Base-by-base conservation (phyloP, 2,329 filamentous ascomycete genomes). In the Harringtonia aguacate region DNA sequence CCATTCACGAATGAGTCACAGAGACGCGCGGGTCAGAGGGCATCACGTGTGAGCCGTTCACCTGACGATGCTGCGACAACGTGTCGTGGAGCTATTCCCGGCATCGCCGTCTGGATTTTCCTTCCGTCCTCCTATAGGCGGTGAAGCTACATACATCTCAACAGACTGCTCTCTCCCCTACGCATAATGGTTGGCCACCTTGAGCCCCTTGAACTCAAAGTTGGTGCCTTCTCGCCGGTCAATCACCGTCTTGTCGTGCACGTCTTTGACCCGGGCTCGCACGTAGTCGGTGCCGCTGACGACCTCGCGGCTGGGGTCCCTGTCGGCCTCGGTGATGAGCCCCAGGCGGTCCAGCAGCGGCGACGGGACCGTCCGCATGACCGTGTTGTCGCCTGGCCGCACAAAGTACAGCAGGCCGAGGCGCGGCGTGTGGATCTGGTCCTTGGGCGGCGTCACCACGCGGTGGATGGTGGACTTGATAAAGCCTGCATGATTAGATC, bases 371-470 rank as follows among this genome's bases (percentile, higher is more conserved):
- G 46, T 38, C 27, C 43, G 35, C 42, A 50, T 47, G 12, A n/a
- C 42, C 13, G 47, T 46, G 8, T 39, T 13, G 46, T 50, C 45
- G 22, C 46, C 42, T 2, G 63, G 60, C 0, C 70, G 65, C 2
- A 70, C 67, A 55, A 74, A 73, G 48, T 73, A 75, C 31, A 75
- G 51, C 5, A 75, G 53, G 0, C 71, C 70, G 0, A 72, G 58
- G 1, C 71, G 64, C 41, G 71, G 66, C 3, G 69, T 61, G 42
- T 71, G 55, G 1, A 64, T 53, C 46, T 67, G 64, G 46, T 67
- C 64, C 36, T 60, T 58, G 2, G 64, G 64, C 14, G 44, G 45
- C 5, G 44, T 45, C 13, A 47, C 45, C 1, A 49, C 49, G 15
- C 49, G 46, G 41, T 50, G 47, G 27, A 50, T 34, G 17, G 39